Evolutionary conservation across 345 rosid genomes (phyloP).

Genomic region (Cardiospermum halicacabum): DNA sequence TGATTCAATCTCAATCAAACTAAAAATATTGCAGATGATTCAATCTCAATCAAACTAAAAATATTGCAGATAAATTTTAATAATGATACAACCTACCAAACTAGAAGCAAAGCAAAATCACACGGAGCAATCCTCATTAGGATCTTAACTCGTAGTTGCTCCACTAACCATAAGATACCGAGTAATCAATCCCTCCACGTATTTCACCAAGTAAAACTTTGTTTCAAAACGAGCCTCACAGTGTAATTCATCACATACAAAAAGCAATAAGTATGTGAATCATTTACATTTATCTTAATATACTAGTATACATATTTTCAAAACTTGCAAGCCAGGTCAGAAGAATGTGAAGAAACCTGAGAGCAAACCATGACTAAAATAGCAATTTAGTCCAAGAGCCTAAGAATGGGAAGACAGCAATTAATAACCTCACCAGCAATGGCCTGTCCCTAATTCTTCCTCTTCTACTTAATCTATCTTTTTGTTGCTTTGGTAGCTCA

Average conservation of each 20-base stretch:
- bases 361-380: conserved; percentile 29
- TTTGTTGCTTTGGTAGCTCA: conserved; percentile 24
- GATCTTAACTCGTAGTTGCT: no score
- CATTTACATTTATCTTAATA: no score
- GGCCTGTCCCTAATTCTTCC: conserved; percentile 71
- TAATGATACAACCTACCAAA: no score
- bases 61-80: no score
- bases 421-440: conserved; percentile 48
- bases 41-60: no score
- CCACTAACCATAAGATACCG: no score
- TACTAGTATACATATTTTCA: no score
- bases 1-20: no score
- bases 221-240: neutral
- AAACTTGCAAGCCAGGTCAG: neutral
- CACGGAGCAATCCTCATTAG: no score
- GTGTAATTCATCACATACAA: neutral
- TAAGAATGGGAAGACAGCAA: conserved; percentile 76
- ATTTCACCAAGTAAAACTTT: neutral
- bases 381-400: conserved; percentile 64
- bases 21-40: no score
- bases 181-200: no score
- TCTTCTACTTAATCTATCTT: conserved; percentile 36
- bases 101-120: no score
- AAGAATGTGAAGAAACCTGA: neutral
- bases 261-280: neutral